Conservation (phyloP, 257 asterid species). For the Rauvolfia tetraphylla region DNA sequence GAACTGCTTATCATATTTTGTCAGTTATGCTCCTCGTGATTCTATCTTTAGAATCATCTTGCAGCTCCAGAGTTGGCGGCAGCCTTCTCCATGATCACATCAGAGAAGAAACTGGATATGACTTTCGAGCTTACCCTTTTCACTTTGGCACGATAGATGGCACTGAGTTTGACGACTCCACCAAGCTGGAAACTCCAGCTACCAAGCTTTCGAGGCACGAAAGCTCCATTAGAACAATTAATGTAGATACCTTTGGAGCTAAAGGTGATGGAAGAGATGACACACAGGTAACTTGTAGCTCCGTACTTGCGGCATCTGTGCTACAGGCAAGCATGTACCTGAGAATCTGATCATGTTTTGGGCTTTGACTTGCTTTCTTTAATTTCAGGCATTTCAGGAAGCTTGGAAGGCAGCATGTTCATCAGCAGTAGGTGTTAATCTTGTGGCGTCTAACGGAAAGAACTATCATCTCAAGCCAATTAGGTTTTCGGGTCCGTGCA, state of each 20-base stretch:
- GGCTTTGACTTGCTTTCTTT: not conserved
- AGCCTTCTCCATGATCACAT: not conserved
- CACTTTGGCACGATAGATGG: conserved; percentile 4
- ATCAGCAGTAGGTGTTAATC: conserved; percentile 19
- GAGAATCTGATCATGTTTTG: not conserved
- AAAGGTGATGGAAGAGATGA: conserved; percentile 41
- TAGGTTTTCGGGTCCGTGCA: conserved; percentile 39
- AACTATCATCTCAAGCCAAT: conserved; percentile 34
- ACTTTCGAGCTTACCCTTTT: conserved; percentile 24
- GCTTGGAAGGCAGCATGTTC: conserved; percentile 43
- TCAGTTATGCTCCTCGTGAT: not conserved
- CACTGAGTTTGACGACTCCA: conserved; percentile 1
- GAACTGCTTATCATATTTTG: not conserved
- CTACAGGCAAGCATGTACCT: no score
- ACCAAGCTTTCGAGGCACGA: not conserved
- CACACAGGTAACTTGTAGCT: conserved; percentile 19
- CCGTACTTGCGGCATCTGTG: not conserved
- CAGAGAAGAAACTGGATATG: conserved; percentile 14
- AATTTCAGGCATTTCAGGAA: conserved; percentile 31
- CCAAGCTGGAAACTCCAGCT: not conserved
- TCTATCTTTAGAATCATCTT: conserved; percentile 15
- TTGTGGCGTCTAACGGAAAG: conserved; percentile 21
- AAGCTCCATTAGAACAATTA: not conserved
- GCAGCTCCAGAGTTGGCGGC: not conserved
- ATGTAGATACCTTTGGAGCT: conserved; percentile 34